phyloP scores from a whole-genome alignment of 768 basidiomycete species.

The Tephrocybe sp. region DNA sequence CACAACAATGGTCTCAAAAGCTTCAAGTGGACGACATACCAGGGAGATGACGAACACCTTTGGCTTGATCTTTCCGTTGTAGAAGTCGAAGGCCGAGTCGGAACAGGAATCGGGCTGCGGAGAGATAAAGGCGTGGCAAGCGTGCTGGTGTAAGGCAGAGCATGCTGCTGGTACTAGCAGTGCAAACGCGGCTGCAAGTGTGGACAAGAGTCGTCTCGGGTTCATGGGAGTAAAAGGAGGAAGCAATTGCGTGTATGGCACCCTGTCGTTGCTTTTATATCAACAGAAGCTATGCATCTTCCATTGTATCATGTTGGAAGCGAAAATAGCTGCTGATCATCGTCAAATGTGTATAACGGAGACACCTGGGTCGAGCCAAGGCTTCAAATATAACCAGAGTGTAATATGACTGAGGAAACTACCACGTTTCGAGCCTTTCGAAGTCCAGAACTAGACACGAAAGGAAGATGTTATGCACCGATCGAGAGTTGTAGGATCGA shows the following conservation, averaged over 20 bases:
- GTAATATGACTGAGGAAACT: too few relatives aligned
- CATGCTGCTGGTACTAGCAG: not conserved
- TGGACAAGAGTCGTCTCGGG: not conserved
- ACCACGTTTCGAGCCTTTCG: too few relatives aligned
- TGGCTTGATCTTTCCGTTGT: conserved; percentile 3
- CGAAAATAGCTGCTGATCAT: not conserved
- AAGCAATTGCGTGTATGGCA: not conserved
- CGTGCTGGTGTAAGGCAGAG: not conserved
- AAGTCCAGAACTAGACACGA: too few relatives aligned
- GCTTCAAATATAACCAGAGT: not conserved
- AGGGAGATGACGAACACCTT: conserved; percentile 14
- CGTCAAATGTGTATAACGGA: not conserved
- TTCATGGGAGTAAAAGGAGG: not conserved
- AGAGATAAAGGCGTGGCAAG: not conserved
- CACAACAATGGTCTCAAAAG: not conserved
- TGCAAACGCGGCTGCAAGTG: not conserved
- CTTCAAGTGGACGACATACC: too few relatives aligned
- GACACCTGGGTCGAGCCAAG: too few relatives aligned
- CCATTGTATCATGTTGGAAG: not conserved
- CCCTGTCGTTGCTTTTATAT: not conserved
- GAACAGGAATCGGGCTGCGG: not conserved
- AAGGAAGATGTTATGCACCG: too few relatives aligned
- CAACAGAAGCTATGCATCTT: not conserved
- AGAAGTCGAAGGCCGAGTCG: not conserved
- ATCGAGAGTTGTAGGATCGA: too few relatives aligned